Conservation (phyloP, 352 stramenopile species). For the Phytopythium chamaehyphon region DNA sequence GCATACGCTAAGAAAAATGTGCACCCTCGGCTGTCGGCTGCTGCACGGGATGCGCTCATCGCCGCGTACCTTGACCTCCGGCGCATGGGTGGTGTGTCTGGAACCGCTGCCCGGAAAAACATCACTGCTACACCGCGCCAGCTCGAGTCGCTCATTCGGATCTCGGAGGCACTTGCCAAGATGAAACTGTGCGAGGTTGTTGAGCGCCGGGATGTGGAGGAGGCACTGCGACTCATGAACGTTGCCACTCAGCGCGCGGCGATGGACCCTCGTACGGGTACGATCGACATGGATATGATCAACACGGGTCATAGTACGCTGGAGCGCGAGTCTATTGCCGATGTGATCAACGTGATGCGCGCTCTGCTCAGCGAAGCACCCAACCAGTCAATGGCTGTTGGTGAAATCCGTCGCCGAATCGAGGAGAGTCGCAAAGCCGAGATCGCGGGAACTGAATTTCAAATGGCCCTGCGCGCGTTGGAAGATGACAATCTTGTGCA, state of each 20-base stretch:
- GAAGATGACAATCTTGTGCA: constrained; percentile 92
- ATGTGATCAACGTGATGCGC: constrained; percentile 58
- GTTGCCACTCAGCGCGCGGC: constrained; percentile 96
- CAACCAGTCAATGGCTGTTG: constrained; percentile 74
- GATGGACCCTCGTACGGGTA: constrained; percentile 96
- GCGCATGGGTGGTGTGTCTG: constrained; percentile 55
- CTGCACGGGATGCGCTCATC: constrained; percentile 89
- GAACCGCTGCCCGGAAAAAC: constrained; percentile 84
- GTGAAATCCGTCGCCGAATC: constrained; percentile 84
- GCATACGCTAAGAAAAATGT: constrained; percentile 93
- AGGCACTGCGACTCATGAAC: constrained; percentile 97
- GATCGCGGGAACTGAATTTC: constrained; percentile 84
- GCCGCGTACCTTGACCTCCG: constrained; percentile 92
- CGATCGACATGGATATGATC: constrained; percentile 99
- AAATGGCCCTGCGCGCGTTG: constrained; percentile 84
- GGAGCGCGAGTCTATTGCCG: constrained; percentile 79
- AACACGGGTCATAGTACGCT: constrained; percentile 91
- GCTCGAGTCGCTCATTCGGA: constrained; percentile 98
- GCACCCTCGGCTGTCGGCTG: constrained; percentile 88
- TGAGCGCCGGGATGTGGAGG: constrained; percentile 84
- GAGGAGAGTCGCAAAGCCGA: constrained; percentile 78
- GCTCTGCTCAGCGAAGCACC: constrained; percentile 45
- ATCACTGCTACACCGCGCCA: constrained; percentile 98
- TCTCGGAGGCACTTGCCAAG: constrained; percentile 95
- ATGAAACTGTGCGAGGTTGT: constrained; percentile 89